A percentile compares a stretch with the other conserved stretches of the same genome.
Evolutionary conservation across 306 rosid species (phyloP).

Genomic region (Delonix regia): DNA sequence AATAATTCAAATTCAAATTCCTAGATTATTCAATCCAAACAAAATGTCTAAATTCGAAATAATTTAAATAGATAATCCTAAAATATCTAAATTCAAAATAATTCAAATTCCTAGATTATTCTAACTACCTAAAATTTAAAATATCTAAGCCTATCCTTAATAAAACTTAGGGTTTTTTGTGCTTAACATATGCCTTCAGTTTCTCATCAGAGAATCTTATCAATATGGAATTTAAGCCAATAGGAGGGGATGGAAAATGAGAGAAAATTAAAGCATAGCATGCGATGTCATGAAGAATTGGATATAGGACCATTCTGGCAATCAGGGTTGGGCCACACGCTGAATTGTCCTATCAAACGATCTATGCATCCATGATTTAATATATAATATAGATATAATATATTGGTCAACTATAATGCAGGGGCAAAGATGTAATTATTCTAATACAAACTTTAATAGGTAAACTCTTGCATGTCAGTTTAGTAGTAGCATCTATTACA

Average conservation of each 20-base stretch:
- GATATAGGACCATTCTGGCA: neutral
- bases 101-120: too few relatives aligned
- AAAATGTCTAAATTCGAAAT: too few relatives aligned
- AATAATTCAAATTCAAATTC: too few relatives aligned
- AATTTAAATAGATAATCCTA: too few relatives aligned
- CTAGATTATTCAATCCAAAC: too few relatives aligned
- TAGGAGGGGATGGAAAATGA: neutral
- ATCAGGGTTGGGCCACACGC: neutral
- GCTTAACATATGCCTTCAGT: too few relatives aligned
- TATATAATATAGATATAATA: constrained; percentile 6
- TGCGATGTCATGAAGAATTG: neutral
- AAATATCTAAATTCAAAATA: too few relatives aligned
- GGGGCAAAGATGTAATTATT: neutral
- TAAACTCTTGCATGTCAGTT: constrained; percentile 23
- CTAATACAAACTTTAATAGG: neutral
- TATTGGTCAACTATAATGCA: neutral
- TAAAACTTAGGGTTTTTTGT: too few relatives aligned
- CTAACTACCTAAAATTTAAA: too few relatives aligned
- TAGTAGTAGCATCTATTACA: constrained; percentile 31
- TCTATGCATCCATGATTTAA: neutral
- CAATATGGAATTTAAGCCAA: neutral
- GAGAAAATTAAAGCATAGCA: neutral
- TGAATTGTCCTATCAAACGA: constrained; percentile 1
- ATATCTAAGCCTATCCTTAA: too few relatives aligned
- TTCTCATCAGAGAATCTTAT: too few relatives aligned